Base-by-base conservation (phyloP, 2,329 filamentous ascomycete genomes). In the Epichloe gansuensis region DNA sequence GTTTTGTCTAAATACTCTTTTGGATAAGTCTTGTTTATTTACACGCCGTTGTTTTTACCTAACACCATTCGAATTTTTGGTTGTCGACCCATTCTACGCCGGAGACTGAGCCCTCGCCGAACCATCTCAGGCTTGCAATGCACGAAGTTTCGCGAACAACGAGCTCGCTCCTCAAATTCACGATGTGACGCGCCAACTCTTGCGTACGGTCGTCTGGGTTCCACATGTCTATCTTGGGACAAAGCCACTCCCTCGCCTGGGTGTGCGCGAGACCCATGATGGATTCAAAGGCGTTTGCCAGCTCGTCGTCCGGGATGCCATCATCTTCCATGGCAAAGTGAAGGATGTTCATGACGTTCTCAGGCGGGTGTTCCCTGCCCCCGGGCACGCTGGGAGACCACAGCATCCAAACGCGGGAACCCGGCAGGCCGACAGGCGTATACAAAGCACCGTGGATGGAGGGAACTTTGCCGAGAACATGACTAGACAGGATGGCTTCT, bases 31-130 rank as follows among this genome's bases (percentile, higher is more conserved):
- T 44, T 12, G 12, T 5, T 13, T 3, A 12, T 9, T 8, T n/a
- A 25, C 25, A 4, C 28, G 28, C n/a, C 5, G 17, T 31, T 9
- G 38, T n/a, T 15, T n/a, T 4, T 49, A 13, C 25, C 58, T 71
- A 91, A 64, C 83, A 88, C 86, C 86, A 91, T 1, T 75, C 85
- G 68, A 80, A 90, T 69, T 88, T 90, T 68, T 91, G 85, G 61
- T 86, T 88, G 12, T 75, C 78, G 49, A 88, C 68, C 86, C 87
- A 91, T 48, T 86, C 80, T 5, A 88, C 68, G 25, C 77, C 71
- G 5, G 74, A 71, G 1, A 66, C 70, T 1, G 69, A 61, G 4
- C 73, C 77, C 1, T 72, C 66, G 2, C 80, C 83, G 61, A 86
- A 85, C 85, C 85, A 90, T 68, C 77, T 80, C 66, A 91, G 63